These are phyloP conservation scores for Annulohypoxylon maeteangense DNA, from an alignment of 495 filamentous ascomycete species.

Conservation along the genomic window DNA sequence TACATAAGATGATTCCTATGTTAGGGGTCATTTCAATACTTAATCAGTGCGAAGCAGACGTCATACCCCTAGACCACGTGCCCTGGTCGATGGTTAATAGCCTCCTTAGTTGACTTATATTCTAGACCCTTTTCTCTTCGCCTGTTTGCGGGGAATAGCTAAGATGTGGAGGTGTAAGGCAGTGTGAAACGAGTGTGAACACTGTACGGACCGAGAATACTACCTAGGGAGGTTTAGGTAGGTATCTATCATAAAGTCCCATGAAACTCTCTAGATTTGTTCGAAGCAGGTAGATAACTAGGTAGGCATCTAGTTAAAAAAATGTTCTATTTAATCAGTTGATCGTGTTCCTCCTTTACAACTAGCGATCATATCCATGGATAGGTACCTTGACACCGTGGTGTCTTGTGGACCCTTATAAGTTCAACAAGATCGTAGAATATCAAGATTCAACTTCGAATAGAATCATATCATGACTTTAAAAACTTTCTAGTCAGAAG, in stretches of 20 bases:
- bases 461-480: too few relatives aligned
- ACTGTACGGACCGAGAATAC: background rate
- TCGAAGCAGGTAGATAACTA: too few relatives aligned
- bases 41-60: conserved; percentile 33
- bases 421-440: too few relatives aligned
- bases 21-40: background rate
- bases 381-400: too few relatives aligned
- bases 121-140: background rate
- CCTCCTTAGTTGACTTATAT: background rate
- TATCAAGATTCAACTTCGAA: too few relatives aligned
- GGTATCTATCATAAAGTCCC: too few relatives aligned
- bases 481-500: background rate
- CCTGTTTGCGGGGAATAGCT: background rate
- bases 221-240: background rate
- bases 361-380: too few relatives aligned
- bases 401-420: too few relatives aligned
- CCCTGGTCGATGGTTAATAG: background rate
- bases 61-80: conserved; percentile 34
- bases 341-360: too few relatives aligned
- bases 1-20: background rate
- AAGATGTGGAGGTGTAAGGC: background rate
- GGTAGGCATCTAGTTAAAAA: too few relatives aligned
- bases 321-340: too few relatives aligned
- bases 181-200: background rate
- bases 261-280: background rate